phyloP scores from a whole-genome alignment of 306 rosid species.

The Prosopis cineraria region DNA sequence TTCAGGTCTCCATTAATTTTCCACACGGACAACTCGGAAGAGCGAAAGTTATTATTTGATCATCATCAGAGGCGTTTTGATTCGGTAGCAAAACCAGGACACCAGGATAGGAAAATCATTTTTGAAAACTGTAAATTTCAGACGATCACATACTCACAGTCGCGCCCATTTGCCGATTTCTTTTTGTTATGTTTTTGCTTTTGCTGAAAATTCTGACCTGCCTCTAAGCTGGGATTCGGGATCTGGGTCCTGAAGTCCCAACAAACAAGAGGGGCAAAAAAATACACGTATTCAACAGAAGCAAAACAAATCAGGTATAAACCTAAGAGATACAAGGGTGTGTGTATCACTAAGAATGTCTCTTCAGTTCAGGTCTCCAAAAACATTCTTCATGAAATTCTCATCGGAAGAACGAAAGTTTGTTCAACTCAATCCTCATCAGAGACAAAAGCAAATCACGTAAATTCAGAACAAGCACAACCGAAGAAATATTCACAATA shows the following conservation, averaged over 20 bases:
- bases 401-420: conserved; percentile 56
- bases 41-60: conserved; percentile 52
- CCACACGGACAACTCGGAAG: conserved; percentile 57
- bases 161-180: no score
- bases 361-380: conserved; percentile 65
- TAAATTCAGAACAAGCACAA: background rate
- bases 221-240: background rate
- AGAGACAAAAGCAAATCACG: conserved; percentile 12
- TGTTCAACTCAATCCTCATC: conserved; percentile 35
- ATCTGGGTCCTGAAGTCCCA: background rate
- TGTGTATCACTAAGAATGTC: conserved; percentile 16
- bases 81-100: background rate
- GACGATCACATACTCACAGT: no score
- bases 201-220: background rate
- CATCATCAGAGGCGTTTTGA: conserved; percentile 51
- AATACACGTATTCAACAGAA: background rate
- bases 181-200: no score
- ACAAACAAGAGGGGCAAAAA: background rate
- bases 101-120: no score
- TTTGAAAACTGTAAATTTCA: no score
- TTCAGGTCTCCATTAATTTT: conserved; percentile 62
- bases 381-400: conserved; percentile 38
- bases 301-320: background rate
- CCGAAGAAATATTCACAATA: background rate
- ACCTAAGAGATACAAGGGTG: no score